These are phyloP conservation scores for Candida sphagnicola DNA, from an alignment of 805 yeast species.

Conservation along the genomic window DNA sequence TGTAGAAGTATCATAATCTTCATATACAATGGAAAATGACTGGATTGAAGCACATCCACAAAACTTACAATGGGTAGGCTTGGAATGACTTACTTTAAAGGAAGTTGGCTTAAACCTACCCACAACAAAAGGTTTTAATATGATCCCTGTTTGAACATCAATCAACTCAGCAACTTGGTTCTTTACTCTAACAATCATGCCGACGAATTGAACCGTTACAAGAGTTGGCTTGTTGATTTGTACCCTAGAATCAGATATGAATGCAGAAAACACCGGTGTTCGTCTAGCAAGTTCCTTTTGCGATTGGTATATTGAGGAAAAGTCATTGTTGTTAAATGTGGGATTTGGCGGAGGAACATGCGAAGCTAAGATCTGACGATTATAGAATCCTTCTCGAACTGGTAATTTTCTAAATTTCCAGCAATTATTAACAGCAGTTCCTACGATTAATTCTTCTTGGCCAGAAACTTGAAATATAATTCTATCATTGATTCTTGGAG, in stretches of 20 bases:
- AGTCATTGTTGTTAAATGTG: slow-evolving; percentile 9
- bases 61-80: slow-evolving; percentile 84
- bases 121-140: slow-evolving; percentile 57
- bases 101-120: slow-evolving; percentile 59
- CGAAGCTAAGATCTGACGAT: slow-evolving; percentile 16
- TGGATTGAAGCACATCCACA: slow-evolving; percentile 86
- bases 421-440: slow-evolving; percentile 59
- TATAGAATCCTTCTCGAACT: slow-evolving; percentile 45
- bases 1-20: slow-evolving; percentile 51
- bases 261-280: not conserved
- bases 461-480: slow-evolving; percentile 51
- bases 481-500: slow-evolving; percentile 75
- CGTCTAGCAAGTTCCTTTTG: slow-evolving; percentile 1
- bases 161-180: slow-evolving; percentile 58
- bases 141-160: slow-evolving; percentile 75
- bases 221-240: slow-evolving; percentile 36
- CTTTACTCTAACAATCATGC: slow-evolving; percentile 63
- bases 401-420: slow-evolving; percentile 58
- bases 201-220: slow-evolving; percentile 64
- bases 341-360: slow-evolving; percentile 5
- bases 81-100: slow-evolving; percentile 71
- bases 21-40: slow-evolving; percentile 69
- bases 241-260: slow-evolving; percentile 3
- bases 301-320: slow-evolving; percentile 6
- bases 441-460: slow-evolving; percentile 50